Evolutionary conservation across 179 eudicot species (phyloP).

Genomic region (Heliamphora pulchella): DNA sequence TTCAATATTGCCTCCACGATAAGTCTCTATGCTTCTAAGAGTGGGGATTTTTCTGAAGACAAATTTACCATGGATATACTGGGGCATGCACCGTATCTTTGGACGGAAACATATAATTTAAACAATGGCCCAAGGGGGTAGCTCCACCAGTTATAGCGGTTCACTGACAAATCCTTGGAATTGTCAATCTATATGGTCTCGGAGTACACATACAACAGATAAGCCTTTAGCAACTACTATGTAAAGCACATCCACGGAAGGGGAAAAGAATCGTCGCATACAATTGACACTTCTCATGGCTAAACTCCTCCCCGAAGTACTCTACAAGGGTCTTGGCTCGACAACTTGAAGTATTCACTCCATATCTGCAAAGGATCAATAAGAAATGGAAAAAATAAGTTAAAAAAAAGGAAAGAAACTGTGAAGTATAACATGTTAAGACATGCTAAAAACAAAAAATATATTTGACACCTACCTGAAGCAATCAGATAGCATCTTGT

Average conservation of each 20-base stretch:
- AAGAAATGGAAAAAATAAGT: background rate
- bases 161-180: constrained; percentile 1
- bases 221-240: background rate
- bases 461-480: constrained; percentile 37
- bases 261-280: constrained; percentile 25
- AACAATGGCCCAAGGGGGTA: constrained; percentile 3
- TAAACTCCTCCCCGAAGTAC: constrained; percentile 79
- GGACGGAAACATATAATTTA: background rate
- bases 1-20: background rate
- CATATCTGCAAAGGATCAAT: constrained; percentile 42
- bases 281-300: constrained; percentile 41
- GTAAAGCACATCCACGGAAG: constrained; percentile 3
- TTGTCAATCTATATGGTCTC: background rate
- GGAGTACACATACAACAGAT: background rate
- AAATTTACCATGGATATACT: background rate
- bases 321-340: constrained; percentile 80
- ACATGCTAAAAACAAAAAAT: background rate
- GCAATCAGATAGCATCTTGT: constrained; percentile 86
- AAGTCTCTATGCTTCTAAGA: background rate
- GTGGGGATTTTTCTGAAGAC: background rate
- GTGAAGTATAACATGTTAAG: background rate
- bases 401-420: background rate
- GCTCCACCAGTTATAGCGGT: background rate
- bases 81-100: background rate
- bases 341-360: constrained; percentile 68